Percentiles rank a stretch among this genome's conserved stretches.
phyloP scores from a whole-genome alignment of 352 stramenopile species.

The Phytophthora citricola region DNA sequence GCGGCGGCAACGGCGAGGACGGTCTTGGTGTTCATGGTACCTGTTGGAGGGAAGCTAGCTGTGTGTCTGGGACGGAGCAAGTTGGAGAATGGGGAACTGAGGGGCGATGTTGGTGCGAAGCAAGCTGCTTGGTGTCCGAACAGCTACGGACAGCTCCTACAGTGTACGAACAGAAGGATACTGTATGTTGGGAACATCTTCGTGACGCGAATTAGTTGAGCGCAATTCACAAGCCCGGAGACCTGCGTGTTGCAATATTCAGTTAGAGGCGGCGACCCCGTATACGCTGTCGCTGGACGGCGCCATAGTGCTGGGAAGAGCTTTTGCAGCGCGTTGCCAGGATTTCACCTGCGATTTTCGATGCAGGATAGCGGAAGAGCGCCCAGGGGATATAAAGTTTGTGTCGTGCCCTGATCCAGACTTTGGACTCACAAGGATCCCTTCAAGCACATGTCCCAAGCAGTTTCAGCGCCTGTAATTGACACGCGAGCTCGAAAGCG shows the following conservation, averaged over 20 bases:
- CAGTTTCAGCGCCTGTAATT: constrained; percentile 9
- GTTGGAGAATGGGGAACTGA: constrained; percentile 17
- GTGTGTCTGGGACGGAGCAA: constrained; percentile 25
- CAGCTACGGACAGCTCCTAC: background rate
- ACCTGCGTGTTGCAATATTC: background rate
- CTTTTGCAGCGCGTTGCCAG: background rate
- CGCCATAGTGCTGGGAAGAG: background rate
- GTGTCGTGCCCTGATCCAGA: background rate
- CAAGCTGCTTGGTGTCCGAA: constrained; percentile 14
- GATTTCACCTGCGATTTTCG: background rate
- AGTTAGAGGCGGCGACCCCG: background rate
- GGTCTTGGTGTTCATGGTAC: constrained; percentile 38
- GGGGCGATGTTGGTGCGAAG: background rate
- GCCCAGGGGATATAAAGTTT: background rate
- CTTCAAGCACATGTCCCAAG: constrained; percentile 20
- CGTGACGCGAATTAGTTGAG: background rate
- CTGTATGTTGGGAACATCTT: constrained; percentile 4
- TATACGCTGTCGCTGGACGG: background rate
- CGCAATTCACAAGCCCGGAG: no score
- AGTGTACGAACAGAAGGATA: constrained; percentile 20
- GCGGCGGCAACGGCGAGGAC: constrained; percentile 28
- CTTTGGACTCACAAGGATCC: constrained; percentile 16
- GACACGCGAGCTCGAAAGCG: no score
- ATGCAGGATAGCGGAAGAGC: background rate
- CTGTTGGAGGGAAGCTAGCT: constrained; percentile 10